phyloP scores from a whole-genome alignment of 352 stramenopile species.

The Phytopythium vexans region DNA sequence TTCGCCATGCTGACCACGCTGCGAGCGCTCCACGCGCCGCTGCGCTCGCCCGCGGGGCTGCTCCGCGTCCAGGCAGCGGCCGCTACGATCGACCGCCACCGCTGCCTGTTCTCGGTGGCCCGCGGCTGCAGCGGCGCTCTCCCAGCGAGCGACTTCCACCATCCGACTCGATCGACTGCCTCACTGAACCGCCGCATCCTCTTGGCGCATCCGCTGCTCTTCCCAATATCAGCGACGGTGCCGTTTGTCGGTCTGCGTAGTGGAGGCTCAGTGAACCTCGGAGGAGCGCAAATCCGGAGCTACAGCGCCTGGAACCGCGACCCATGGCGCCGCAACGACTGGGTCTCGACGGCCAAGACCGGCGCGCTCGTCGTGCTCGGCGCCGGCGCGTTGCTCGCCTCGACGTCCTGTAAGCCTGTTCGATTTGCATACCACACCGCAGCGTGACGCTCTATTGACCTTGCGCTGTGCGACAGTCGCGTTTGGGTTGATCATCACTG shows the following conservation, averaged over 20 bases:
- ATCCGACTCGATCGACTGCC: no score
- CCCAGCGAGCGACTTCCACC: no score
- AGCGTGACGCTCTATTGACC: background rate
- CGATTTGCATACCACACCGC: background rate
- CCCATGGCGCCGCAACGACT: slow-evolving; percentile 40
- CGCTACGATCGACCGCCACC: no score
- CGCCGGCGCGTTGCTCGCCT: slow-evolving; percentile 50
- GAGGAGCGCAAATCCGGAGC: slow-evolving; percentile 17
- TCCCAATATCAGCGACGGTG: background rate
- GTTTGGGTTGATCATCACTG: slow-evolving; percentile 65
- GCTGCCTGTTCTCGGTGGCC: no score
- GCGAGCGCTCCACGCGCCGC: no score
- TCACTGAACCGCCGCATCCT: no score
- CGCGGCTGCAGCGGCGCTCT: no score
- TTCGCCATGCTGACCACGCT: no score
- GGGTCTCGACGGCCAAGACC: slow-evolving; percentile 53
- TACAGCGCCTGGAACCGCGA: slow-evolving; percentile 30
- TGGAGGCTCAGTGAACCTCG: background rate
- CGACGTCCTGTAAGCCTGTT: slow-evolving; percentile 50
- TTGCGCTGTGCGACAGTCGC: slow-evolving; percentile 32
- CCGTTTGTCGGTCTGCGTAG: no score
- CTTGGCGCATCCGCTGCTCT: background rate
- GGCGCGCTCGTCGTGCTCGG: slow-evolving; percentile 59
- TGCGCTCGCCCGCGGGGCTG: no score
- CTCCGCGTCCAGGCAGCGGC: no score